These are phyloP conservation scores for Smittium culicis DNA, from an alignment of 371 early-diverging fungal genomes.

Conservation along the genomic window DNA sequence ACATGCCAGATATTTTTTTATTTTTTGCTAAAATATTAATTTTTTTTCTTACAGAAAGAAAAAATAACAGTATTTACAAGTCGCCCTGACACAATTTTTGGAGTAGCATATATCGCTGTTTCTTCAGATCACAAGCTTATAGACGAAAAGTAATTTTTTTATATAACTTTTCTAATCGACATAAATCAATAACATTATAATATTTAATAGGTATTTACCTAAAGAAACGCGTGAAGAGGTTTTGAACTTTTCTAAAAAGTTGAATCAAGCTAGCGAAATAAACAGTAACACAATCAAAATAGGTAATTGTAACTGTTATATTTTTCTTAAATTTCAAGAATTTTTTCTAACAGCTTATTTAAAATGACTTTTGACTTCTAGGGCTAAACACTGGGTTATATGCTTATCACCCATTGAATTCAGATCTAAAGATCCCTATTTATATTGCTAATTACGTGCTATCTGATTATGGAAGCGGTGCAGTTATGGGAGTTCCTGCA, in stretches of 20 bases:
- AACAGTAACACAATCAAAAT: background rate
- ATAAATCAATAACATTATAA: too few species aligned
- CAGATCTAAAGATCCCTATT: constrained; percentile 43
- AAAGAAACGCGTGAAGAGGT: background rate
- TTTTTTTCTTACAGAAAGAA: background rate
- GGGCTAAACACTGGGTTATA: constrained; percentile 53
- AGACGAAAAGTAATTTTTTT: background rate
- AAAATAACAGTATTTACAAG: constrained; percentile 62
- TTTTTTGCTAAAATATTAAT: background rate
- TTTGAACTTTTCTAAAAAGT: background rate
- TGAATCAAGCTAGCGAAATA: background rate
- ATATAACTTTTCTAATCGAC: too few species aligned
- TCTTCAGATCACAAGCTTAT: constrained; percentile 44
- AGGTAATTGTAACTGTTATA: background rate
- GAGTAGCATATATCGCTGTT: constrained; percentile 61
- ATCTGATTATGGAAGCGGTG: constrained; percentile 67
- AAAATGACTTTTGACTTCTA: too few species aligned
- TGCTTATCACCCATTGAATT: constrained; percentile 48
- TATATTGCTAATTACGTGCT: constrained; percentile 67
- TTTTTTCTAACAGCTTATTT: too few species aligned
- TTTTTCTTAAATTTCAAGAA: too few species aligned
- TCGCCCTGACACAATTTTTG: constrained; percentile 60
- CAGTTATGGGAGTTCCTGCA: constrained; percentile 78
- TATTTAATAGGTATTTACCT: background rate
- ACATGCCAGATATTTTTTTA: background rate